Conservation (phyloP, 345 rosid genomes). For the Camelina sativa region DNA sequence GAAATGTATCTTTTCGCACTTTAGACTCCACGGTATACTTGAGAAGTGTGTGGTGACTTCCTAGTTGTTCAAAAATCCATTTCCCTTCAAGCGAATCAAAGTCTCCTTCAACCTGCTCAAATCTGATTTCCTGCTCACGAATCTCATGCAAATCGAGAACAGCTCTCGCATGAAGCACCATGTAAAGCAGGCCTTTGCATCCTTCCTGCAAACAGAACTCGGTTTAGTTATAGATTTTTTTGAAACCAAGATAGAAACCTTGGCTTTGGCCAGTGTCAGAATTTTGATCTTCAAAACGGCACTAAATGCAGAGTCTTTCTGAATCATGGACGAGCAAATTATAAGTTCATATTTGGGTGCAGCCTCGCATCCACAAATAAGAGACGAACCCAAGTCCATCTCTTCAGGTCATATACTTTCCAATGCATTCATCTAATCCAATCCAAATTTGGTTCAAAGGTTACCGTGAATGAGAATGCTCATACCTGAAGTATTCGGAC, state of each 20-base stretch:
- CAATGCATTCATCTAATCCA: not conserved
- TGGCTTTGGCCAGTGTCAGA: slow-evolving; percentile 24
- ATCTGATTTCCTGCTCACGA: slow-evolving; percentile 81
- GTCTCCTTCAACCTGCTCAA: slow-evolving; percentile 95
- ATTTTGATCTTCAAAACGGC: slow-evolving; percentile 1
- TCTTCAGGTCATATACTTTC: not conserved
- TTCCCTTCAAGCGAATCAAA: slow-evolving; percentile 90
- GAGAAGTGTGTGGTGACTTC: slow-evolving; percentile 85
- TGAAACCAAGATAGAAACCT: slow-evolving; percentile 5
- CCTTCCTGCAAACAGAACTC: slow-evolving; percentile 72
- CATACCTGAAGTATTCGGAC: slow-evolving; percentile 93
- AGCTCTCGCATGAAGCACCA: slow-evolving; percentile 98
- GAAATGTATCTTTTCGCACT: slow-evolving; percentile 84
- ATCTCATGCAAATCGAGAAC: slow-evolving; percentile 83
- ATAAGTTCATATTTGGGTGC: slow-evolving; percentile 6
- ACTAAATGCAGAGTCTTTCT: slow-evolving; percentile 16
- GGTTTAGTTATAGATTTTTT: not conserved
- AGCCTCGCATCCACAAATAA: not conserved
- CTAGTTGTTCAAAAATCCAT: slow-evolving; percentile 90
- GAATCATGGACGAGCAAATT: not conserved
- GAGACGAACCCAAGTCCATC: not conserved
- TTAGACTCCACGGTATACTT: slow-evolving; percentile 91
- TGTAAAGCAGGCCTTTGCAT: slow-evolving; percentile 88
- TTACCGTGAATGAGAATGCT: slow-evolving; percentile 15
- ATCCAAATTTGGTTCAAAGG: slow-evolving; percentile 1